Conservation (phyloP, 2,329 filamentous ascomycete species). For the Colletotrichum siamense region DNA sequence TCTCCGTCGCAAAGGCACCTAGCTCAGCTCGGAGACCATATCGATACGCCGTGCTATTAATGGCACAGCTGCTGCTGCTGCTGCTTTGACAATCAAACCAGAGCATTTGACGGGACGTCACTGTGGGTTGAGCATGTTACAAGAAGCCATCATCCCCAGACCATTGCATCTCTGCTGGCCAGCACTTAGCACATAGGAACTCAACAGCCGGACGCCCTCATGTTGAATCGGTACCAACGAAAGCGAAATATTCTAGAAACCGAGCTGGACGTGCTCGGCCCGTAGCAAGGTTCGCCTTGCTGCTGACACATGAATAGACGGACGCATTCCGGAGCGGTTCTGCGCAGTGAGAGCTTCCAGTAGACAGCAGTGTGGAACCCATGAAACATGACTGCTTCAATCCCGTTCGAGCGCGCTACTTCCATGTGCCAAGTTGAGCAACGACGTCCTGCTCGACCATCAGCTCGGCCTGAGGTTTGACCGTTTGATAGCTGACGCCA, state of each 20-base stretch:
- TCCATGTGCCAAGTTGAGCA: background rate
- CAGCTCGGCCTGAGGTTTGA: background rate
- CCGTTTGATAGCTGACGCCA: background rate
- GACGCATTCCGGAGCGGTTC: background rate
- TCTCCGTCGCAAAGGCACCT: background rate
- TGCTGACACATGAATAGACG: background rate
- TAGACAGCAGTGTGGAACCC: background rate
- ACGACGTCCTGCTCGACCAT: background rate
- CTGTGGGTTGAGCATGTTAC: background rate
- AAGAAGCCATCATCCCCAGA: background rate
- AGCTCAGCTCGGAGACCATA: background rate
- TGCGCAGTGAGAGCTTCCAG: background rate
- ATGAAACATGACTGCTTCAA: slow-evolving; percentile 19
- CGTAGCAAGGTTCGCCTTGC: background rate
- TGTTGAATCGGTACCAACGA: background rate
- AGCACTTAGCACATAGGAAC: background rate
- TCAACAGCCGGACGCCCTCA: background rate
- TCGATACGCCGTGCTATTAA: slow-evolving; percentile 11
- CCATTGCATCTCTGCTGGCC: background rate
- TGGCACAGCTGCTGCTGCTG: background rate
- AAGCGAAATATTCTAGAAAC: background rate
- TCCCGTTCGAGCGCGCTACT: background rate
- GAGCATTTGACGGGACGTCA: background rate
- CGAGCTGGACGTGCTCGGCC: background rate
- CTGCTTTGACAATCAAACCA: background rate